These are phyloP conservation scores for Mucor racemosus DNA, from an alignment of 371 early-diverging fungal genomes.

Conservation along the genomic window DNA sequence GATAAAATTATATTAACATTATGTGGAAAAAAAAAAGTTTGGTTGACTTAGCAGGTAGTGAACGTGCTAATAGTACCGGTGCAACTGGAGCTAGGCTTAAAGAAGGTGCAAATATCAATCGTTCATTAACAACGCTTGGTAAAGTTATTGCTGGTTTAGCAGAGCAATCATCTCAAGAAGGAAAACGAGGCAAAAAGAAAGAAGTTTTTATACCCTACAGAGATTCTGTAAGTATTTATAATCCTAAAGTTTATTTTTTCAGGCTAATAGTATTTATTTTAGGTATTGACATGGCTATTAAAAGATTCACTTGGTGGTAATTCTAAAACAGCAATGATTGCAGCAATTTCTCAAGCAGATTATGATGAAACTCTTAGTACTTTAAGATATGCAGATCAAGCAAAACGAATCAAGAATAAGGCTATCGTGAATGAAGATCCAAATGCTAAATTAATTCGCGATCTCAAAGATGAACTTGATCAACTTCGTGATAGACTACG, in stretches of 20 bases:
- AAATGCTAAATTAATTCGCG: slow-evolving; percentile 82
- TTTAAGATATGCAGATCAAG: slow-evolving; percentile 93
- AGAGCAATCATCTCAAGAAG: slow-evolving; percentile 63
- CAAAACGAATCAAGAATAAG: slow-evolving; percentile 90
- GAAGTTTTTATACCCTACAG: slow-evolving; percentile 84
- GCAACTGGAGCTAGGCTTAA: slow-evolving; percentile 96
- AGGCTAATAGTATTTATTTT: neutral
- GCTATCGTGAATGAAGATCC: slow-evolving; percentile 94
- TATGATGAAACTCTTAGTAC: slow-evolving; percentile 93
- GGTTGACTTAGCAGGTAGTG: slow-evolving; percentile 95
- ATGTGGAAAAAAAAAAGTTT: slow-evolving; percentile 47
- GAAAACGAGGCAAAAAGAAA: slow-evolving; percentile 53
- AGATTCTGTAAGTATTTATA: slow-evolving; percentile 70
- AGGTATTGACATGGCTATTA: slow-evolving; percentile 91
- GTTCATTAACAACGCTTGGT: slow-evolving; percentile 91
- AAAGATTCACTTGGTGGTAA: slow-evolving; percentile 95
- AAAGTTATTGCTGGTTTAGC: slow-evolving; percentile 97
- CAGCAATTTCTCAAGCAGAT: slow-evolving; percentile 83
- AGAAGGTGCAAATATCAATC: slow-evolving; percentile 99
- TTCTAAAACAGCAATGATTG: slow-evolving; percentile 93
- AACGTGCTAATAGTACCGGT: slow-evolving; percentile 95
- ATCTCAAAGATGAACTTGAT: slow-evolving; percentile 85
- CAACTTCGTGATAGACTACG: slow-evolving; percentile 68
- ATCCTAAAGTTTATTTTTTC: neutral
- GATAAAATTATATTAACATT: neutral